Evolutionary conservation across 805 yeast species (phyloP).

Genomic region (Candida ficus): DNA sequence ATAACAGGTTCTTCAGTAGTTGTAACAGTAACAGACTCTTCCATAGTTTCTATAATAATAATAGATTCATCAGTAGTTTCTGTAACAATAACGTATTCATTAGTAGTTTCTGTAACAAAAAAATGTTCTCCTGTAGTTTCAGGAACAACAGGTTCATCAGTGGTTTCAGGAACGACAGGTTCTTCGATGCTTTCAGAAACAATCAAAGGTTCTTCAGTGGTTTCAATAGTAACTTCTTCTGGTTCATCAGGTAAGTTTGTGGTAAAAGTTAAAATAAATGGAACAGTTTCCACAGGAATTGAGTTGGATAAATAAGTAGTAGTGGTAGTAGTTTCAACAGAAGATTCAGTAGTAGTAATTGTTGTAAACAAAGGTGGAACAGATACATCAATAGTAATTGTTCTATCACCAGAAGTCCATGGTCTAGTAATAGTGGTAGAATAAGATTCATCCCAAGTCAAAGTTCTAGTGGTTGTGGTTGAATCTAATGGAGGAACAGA

Average conservation of each 20-base stretch:
- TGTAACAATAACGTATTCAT: too few species aligned
- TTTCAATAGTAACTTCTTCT: background rate
- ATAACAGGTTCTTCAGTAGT: too few species aligned
- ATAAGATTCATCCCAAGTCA: constrained; percentile 11
- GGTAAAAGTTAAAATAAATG: background rate
- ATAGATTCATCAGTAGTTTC: too few species aligned
- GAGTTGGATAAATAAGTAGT: background rate
- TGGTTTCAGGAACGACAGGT: too few species aligned
- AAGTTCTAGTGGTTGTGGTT: background rate
- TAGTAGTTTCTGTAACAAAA: too few species aligned
- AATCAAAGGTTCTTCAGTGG: too few species aligned
- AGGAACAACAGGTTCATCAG: too few species aligned
- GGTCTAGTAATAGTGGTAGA: constrained; percentile 11
- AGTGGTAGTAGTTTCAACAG: background rate
- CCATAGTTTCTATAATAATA: too few species aligned
- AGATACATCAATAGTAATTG: constrained; percentile 9
- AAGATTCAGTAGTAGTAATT: background rate
- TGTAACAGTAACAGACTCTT: too few species aligned
- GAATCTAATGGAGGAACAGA: background rate
- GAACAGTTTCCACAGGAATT: background rate
- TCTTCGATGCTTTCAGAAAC: too few species aligned
- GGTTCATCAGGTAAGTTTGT: constrained; percentile 4
- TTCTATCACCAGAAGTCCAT: constrained; percentile 8
- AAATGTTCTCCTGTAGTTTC: too few species aligned
- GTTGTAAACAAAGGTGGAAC: background rate